Base-by-base conservation (phyloP, 768 basidiomycete species). In the Panaeolus papilionaceus region DNA sequence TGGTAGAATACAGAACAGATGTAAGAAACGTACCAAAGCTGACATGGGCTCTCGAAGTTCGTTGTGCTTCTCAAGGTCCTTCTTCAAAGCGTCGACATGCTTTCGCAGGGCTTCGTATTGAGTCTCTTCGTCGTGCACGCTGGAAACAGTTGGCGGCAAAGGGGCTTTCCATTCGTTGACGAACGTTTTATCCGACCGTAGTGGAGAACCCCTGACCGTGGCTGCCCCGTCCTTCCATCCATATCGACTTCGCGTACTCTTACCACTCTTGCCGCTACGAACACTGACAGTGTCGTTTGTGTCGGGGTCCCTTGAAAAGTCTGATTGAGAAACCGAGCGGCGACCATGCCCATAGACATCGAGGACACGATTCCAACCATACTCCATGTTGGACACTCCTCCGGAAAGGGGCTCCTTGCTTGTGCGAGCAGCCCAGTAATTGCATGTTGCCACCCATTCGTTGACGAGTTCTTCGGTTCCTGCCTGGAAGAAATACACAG, bases 321-420 rank as follows among this genome's bases (percentile, higher is more conserved):
- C 89, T 64, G 84, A 84, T 64, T 92, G 89, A 23, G 91, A 89
- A 26, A 80, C 76, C 11, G 89, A 85, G 6, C 86, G 85, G 33
- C 54, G 54, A 1, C 78, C 80, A 66, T 87, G 86, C 20, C 82
- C 76, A 45, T 82, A 71, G 3, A 83, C 74, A 67, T 91, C 91
- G 28, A 82, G 72, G 8, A 95, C 85, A 20, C 94, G 86, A 76
- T 89, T 96, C 98, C 98, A 99, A 9, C 98, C 98, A 75, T 99
- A 98, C 78, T 99, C 98, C 93, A 99, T 97, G 80, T 99, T 99
- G 62, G 95, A 96, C 8, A 99, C 96, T 26, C 98, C 98, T 4
- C 98, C 98, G 1, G 93, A 86, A 2, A 99, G 85, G 0, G 98
- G 98, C 75, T 98, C 96, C 73, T 97, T 96, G 78, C 94, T 95